Evolutionary conservation across 2,329 filamentous ascomycete species (phyloP).

Genomic region (Penicillium sp.): DNA sequence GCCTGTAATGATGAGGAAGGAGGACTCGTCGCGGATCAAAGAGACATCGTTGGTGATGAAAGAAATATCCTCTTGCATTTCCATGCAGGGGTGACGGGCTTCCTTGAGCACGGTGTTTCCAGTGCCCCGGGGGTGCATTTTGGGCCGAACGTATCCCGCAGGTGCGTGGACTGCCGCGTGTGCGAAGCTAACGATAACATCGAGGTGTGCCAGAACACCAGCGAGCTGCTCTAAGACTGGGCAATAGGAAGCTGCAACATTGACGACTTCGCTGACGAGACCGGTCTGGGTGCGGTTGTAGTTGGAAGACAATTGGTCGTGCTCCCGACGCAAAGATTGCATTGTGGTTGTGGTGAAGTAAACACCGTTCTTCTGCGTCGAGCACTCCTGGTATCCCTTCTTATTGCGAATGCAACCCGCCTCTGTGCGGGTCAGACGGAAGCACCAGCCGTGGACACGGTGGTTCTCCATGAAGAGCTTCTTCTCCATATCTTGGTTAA

Average conservation of each 20-base stretch:
- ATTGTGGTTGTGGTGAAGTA: conserved; percentile 91
- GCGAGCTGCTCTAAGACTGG: conserved; percentile 89
- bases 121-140: conserved; percentile 82
- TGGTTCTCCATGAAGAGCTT: conserved; percentile 98
- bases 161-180: conserved; percentile 93
- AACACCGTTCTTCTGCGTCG: conserved; percentile 97
- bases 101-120: conserved; percentile 90
- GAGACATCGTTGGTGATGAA: conserved; percentile 98
- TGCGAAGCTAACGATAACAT: conserved; percentile 92
- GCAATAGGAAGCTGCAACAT: conserved; percentile 90
- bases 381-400: conserved; percentile 86
- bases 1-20: conserved; percentile 94
- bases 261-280: conserved; percentile 87
- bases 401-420: conserved; percentile 93
- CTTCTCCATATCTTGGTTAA: conserved; percentile 93
- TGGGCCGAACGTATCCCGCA: conserved; percentile 85
- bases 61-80: conserved; percentile 97
- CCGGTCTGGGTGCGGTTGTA: conserved; percentile 95
- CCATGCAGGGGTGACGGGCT: conserved; percentile 94
- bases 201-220: conserved; percentile 84
- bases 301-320: conserved; percentile 89
- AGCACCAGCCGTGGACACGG: conserved; percentile 93
- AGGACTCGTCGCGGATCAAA: conserved; percentile 73
- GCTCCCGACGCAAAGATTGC: conserved; percentile 79
- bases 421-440: conserved; percentile 87